These are phyloP conservation scores for Salix viminalis DNA, from an alignment of 345 rosid species.

Conservation along the genomic window DNA sequence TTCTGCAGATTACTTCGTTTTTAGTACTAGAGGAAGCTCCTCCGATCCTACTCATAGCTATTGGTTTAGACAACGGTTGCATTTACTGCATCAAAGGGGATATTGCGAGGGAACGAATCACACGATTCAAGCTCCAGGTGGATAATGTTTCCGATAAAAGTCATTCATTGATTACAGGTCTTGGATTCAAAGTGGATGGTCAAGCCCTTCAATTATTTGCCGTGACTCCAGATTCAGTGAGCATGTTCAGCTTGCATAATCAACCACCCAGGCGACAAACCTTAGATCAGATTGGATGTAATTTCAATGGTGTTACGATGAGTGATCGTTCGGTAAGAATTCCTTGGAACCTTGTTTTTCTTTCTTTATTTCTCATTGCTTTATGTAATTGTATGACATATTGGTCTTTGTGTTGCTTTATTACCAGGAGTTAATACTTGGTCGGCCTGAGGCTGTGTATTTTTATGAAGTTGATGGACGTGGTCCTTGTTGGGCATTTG, in stretches of 20 bases:
- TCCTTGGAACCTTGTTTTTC: not conserved
- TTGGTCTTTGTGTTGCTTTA: constrained; percentile 11
- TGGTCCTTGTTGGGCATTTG: constrained; percentile 99
- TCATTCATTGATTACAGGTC: constrained; percentile 54
- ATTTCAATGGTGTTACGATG: constrained; percentile 68
- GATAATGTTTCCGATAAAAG: constrained; percentile 40
- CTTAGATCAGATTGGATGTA: constrained; percentile 78
- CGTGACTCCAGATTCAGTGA: constrained; percentile 71
- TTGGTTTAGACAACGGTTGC: constrained; percentile 79
- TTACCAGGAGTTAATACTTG: constrained; percentile 80
- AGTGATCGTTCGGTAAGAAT: constrained; percentile 80
- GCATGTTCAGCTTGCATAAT: constrained; percentile 62
- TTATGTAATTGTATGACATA: constrained; percentile 1
- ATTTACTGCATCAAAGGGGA: constrained; percentile 96
- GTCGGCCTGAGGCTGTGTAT: constrained; percentile 93
- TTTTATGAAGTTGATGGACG: constrained; percentile 97
- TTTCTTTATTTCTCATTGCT: not conserved
- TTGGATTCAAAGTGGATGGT: constrained; percentile 89
- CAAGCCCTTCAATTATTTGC: constrained; percentile 81
- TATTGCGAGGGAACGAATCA: constrained; percentile 87
- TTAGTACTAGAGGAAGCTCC: constrained; percentile 95
- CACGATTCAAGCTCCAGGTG: constrained; percentile 80
- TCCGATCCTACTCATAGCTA: constrained; percentile 79
- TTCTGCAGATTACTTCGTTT: constrained; percentile 81
- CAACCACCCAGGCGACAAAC: constrained; percentile 76